Base-by-base conservation (phyloP, 2,329 filamentous ascomycete species). In the Trichoderma harzianum region DNA sequence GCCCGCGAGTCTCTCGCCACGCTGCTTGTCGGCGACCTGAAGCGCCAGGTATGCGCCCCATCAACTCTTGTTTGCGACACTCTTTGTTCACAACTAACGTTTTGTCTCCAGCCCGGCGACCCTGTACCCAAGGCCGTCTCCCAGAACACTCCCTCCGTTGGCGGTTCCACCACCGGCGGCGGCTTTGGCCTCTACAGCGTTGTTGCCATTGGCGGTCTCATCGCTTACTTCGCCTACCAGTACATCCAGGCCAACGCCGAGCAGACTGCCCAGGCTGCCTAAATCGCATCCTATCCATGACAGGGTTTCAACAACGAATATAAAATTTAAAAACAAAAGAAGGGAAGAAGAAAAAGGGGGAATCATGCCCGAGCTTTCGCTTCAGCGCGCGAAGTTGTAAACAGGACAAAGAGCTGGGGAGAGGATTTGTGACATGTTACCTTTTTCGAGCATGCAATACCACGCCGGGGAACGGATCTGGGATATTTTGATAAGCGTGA, bases 1-100 rank as follows among this genome's bases (percentile, higher is more conserved):
- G 96, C 96, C 76, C 92, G 96, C 76, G 95, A 98, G 86, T 95
- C 97, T 76, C 90, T 99, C 72, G 90, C 92, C 36, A 89, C 90
- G 79, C 86, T 97, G 75, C 84, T 90, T 67, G 88, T 96, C 76
- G 95, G 93, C 75, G 87, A 81, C 47, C 84, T 98, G 82, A 97
- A 97, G 90, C 89, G 93, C 82, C 82, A 89, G 87, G 93, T 97
- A 88, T 79, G 90, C 81, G 8, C 6, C 71, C 63, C 43, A 24
- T 28, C n/a, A n/a, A 24, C 11, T 68, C 53, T 28, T 28, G 8
- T 18, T 24, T 43, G 64, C 47, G 72, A 55, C 72, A 26, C 72
- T 24, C 30, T 14, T 14, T 60, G 28, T 32, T 32, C 55, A 30
- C 28, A 32, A 14, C 66, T 70, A 34, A 71, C 47, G 11, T 36